phyloP scores from a whole-genome alignment of 305 asterid species.

The Fraxinus nigra region DNA sequence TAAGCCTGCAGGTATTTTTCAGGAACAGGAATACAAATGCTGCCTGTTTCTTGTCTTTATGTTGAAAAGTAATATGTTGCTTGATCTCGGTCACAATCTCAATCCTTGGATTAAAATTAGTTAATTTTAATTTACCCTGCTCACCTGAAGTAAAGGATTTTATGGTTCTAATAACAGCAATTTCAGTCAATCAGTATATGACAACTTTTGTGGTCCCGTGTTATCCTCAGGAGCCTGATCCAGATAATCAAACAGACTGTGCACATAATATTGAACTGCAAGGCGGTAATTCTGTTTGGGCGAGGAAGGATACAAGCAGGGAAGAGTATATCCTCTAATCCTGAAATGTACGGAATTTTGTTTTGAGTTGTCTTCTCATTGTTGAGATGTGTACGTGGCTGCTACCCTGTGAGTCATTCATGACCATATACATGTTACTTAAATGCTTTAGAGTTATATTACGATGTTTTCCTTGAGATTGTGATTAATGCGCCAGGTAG shows the following conservation, averaged over 20 bases:
- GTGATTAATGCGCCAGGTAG: background rate
- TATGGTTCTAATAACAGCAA: background rate
- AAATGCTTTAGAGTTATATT: background rate
- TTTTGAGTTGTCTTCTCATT: background rate
- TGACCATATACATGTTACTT: background rate
- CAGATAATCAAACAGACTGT: background rate
- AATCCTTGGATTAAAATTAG: background rate
- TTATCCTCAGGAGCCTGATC: conserved; percentile 33
- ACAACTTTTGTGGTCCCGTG: background rate
- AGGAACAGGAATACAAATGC: background rate
- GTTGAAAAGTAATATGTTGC: background rate
- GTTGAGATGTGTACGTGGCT: background rate
- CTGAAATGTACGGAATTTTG: background rate
- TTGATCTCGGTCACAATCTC: background rate
- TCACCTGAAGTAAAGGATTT: background rate
- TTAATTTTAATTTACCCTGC: background rate
- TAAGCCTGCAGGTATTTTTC: conserved; percentile 33
- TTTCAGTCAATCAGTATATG: background rate
- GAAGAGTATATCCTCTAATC: background rate
- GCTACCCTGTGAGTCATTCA: background rate
- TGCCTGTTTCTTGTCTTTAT: background rate
- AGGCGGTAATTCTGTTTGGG: background rate
- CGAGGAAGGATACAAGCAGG: background rate
- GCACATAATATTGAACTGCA: background rate
- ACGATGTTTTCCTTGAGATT: background rate